These are phyloP conservation scores for Irpex lacteus DNA, from an alignment of 1,284 basidiomycete genomes.

Conservation along the genomic window DNA sequence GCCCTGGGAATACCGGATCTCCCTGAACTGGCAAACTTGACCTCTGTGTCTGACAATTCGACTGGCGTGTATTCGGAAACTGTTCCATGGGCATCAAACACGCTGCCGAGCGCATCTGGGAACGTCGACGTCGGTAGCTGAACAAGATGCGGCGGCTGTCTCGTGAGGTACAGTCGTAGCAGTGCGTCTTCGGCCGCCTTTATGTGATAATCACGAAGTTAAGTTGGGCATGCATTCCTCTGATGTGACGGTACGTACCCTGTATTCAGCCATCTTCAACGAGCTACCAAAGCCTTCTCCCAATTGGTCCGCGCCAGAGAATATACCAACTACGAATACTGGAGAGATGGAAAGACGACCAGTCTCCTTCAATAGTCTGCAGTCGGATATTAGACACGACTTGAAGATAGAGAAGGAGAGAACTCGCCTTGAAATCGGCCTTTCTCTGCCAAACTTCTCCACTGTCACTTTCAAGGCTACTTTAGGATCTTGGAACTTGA, in stretches of 20 bases:
- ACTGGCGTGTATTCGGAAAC: constrained; percentile 50
- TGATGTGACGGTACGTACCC: constrained; percentile 49
- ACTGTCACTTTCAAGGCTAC: constrained; percentile 78
- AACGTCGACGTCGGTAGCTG: constrained; percentile 73
- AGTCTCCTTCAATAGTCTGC: constrained; percentile 86
- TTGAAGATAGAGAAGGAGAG: background rate
- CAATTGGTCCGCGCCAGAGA: constrained; percentile 84
- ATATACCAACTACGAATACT: constrained; percentile 92
- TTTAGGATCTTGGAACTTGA: constrained; percentile 90
- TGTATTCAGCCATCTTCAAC: constrained; percentile 92
- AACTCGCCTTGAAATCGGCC: constrained; percentile 68
- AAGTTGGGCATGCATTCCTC: constrained; percentile 2
- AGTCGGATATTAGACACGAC: constrained; percentile 9
- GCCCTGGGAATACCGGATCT: constrained; percentile 31
- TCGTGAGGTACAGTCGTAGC: constrained; percentile 77
- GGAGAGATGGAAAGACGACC: constrained; percentile 88
- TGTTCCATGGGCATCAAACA: constrained; percentile 35
- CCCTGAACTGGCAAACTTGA: constrained; percentile 66
- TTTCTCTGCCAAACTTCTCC: constrained; percentile 71
- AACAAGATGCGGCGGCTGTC: constrained; percentile 61
- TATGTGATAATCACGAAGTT: background rate
- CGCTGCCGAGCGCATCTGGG: constrained; percentile 45
- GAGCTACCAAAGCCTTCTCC: constrained; percentile 96
- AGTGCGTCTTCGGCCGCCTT: constrained; percentile 86
- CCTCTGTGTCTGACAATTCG: constrained; percentile 57